Evolutionary conservation across 768 basidiomycete genomes (phyloP), one percentile per base, ranked within the genome.

Genomic region (Trametes cubensis): DNA sequence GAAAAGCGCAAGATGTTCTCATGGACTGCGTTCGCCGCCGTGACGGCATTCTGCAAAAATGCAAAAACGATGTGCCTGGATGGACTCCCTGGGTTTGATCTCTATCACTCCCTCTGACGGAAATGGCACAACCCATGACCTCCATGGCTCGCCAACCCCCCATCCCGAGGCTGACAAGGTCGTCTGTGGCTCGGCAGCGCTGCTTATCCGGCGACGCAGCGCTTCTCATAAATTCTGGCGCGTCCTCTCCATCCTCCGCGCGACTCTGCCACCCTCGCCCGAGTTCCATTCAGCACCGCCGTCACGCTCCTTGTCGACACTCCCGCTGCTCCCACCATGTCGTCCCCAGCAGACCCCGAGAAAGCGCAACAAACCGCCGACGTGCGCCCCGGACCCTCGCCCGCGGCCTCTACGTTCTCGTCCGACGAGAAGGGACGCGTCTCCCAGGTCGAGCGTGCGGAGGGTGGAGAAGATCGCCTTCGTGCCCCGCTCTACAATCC

Each of bases 401-500:
- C 46, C 60, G 18, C 67, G 47, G 50, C 64, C 59, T 66, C 60
- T 14, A 57, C 67, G 54, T 61, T 63, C 55, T 61, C 62, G 18
- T 67, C 66, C 11, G 67, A 71, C 59, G 72, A 73, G 63, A 72
- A 72, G 67, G 67, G 52, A 25, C 69, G 68, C 53, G 53, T 61
- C 52, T 57, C 62, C 45, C 54, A 66, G 52, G 55, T 70, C 38
- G 69, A 70, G 57, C 67, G 66, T 46, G 63, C 46, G 14, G 67
- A 68, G 25, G 61, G 41, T 14, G 68, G 61, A 28, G 57, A 64
- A 40, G 61, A 67, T 25, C 48, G 48, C 26, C 48, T 63, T n/a
- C 48, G 64, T 44, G 47, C 59, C 18, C 58, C 57, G 41, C 55
- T 74, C 52, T 79, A 73, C 64, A 78, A 77, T 56, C 64, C 81